Conservation (phyloP, 2,329 filamentous ascomycete genomes). For the Alternaria triticimaculans region DNA sequence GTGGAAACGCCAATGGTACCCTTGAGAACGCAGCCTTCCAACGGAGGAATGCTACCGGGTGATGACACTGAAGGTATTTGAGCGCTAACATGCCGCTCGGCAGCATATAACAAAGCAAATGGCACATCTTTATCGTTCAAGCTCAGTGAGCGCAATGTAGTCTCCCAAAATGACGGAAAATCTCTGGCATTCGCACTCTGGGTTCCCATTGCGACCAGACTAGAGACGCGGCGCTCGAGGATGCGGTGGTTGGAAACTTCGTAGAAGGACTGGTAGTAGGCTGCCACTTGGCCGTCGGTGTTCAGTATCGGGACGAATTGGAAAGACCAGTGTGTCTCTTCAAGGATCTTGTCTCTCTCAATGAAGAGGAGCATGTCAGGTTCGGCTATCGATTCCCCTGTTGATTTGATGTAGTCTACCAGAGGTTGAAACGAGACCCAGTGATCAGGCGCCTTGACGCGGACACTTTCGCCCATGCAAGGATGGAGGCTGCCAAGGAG, state of each 20-base stretch:
- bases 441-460: slow-evolving; percentile 77
- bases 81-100: slow-evolving; percentile 18
- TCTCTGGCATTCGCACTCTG: slow-evolving; percentile 72
- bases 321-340: slow-evolving; percentile 83
- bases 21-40: slow-evolving; percentile 29
- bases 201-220: slow-evolving; percentile 73
- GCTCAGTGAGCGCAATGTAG: slow-evolving; percentile 70
- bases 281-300: slow-evolving; percentile 70
- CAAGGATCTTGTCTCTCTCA: slow-evolving; percentile 68
- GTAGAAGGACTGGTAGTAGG: slow-evolving; percentile 77
- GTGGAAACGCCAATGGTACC: slow-evolving; percentile 32
- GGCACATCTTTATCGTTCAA: slow-evolving; percentile 65
- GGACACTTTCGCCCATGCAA: slow-evolving; percentile 64
- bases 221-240: slow-evolving; percentile 31
- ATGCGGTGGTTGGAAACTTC: slow-evolving; percentile 69
- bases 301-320: slow-evolving; percentile 76
- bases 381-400: slow-evolving; percentile 32
- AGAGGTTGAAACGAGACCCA: slow-evolving; percentile 34
- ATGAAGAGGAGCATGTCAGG: slow-evolving; percentile 78
- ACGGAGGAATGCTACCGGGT: slow-evolving; percentile 13
- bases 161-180: slow-evolving; percentile 72
- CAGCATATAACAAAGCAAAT: slow-evolving; percentile 34
- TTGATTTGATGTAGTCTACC: slow-evolving; percentile 28
- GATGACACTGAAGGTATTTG: slow-evolving; percentile 26
- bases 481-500: slow-evolving; percentile 52